A percentile compares a stretch with the other conserved stretches of the same genome.
Conservation (phyloP, 352 stramenopile species). For the Phytophthora podocarpi region DNA sequence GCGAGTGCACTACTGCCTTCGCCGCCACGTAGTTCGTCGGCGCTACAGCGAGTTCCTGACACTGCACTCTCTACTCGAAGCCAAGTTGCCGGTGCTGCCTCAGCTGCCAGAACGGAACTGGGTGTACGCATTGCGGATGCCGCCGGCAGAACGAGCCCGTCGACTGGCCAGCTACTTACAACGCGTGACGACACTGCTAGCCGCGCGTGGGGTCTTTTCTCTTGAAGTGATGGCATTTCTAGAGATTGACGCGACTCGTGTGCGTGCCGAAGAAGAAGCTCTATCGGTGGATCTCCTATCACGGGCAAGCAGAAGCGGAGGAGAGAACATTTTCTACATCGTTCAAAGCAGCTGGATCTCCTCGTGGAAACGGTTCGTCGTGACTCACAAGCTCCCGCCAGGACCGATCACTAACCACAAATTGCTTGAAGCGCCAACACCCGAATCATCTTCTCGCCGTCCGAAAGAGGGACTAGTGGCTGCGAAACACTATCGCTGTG, state of each 20-base stretch:
- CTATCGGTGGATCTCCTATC: slow-evolving; percentile 48
- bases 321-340: slow-evolving; percentile 42
- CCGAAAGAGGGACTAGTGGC: slow-evolving; percentile 46
- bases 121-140: slow-evolving; percentile 48
- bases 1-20: slow-evolving; percentile 73
- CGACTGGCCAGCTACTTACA: slow-evolving; percentile 52
- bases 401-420: slow-evolving; percentile 30
- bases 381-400: slow-evolving; percentile 15
- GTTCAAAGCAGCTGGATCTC: slow-evolving; percentile 47
- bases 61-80: slow-evolving; percentile 47
- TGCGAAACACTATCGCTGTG: slow-evolving; percentile 56
- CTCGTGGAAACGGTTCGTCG: slow-evolving; percentile 52
- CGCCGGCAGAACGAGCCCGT: slow-evolving; percentile 35
- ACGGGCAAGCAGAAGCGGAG: slow-evolving; percentile 9
- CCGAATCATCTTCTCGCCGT: background rate
- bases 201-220: slow-evolving; percentile 57
- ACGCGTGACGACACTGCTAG: slow-evolving; percentile 58
- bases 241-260: slow-evolving; percentile 53
- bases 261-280: slow-evolving; percentile 68
- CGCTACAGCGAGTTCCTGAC: slow-evolving; percentile 69
- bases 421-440: slow-evolving; percentile 16
- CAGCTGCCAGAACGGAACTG: slow-evolving; percentile 53
- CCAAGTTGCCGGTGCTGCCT: slow-evolving; percentile 58
- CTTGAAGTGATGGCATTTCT: slow-evolving; percentile 76
- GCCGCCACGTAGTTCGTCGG: slow-evolving; percentile 66